A percentile compares a stretch with the other conserved stretches of the same genome.
Evolutionary conservation across 225 moss, liverwort and hornwort genomes (phyloP).

Genomic region (Rhytidiadelphus loreus): DNA sequence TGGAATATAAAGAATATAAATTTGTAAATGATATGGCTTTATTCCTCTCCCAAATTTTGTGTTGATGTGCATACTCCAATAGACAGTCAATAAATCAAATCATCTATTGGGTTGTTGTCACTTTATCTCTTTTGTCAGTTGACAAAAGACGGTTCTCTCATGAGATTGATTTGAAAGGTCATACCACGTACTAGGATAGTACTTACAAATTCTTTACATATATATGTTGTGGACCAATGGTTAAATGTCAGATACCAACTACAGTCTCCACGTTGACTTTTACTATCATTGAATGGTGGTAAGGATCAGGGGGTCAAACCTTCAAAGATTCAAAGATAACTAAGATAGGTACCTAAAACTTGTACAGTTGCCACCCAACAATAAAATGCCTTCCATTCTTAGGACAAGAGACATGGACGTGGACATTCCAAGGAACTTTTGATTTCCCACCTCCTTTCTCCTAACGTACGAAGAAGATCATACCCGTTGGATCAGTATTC

Average conservation of each 20-base stretch:
- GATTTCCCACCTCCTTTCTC: not conserved
- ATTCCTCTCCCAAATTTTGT: rapidly evolving
- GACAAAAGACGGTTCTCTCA: too few species aligned
- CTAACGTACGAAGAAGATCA: not conserved
- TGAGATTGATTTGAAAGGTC: not conserved
- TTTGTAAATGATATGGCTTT: not conserved
- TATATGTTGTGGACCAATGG: rapidly evolving
- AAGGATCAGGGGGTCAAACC: rapidly evolving
- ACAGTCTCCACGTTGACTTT: not conserved
- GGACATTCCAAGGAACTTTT: not conserved
- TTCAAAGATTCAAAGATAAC: not conserved
- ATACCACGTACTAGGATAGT: rapidly evolving
- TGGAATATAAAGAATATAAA: not conserved
- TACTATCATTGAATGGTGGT: too few species aligned
- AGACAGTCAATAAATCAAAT: not conserved
- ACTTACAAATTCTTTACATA: not conserved
- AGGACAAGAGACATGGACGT: rapidly evolving
- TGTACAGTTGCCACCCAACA: rapidly evolving
- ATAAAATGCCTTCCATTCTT: rapidly evolving
- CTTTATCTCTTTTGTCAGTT: not conserved
- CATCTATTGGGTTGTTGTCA: not conserved
- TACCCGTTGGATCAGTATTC: rapidly evolving
- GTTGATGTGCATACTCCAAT: not conserved
- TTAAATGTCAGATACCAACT: not conserved
- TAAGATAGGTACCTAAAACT: rapidly evolving